Conservation (phyloP, 106 monocot genomes). For the Iris macrosiphon region DNA sequence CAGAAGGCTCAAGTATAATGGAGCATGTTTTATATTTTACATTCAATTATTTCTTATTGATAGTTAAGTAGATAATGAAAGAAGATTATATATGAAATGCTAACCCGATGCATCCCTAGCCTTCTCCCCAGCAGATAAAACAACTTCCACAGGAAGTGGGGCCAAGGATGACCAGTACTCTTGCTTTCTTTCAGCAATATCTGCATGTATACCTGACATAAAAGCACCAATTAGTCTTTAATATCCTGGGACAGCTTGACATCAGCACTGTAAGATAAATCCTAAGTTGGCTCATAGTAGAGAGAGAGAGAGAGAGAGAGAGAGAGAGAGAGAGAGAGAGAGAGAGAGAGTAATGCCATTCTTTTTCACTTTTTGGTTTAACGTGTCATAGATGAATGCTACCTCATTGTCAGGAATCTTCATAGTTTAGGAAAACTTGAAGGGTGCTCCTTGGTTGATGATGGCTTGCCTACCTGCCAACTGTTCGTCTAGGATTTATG, state of each 20-base stretch:
- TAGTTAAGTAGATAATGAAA: background rate
- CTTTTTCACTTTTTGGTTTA: no score
- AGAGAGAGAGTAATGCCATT: no score
- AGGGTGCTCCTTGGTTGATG: no score
- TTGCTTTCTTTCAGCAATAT: constrained; percentile 65
- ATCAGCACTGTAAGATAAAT: background rate
- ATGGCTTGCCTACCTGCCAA: background rate
- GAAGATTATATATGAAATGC: background rate
- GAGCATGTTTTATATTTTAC: background rate
- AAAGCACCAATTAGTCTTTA: background rate
- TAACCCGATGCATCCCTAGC: constrained; percentile 60
- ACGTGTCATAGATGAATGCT: background rate
- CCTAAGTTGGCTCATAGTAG: background rate
- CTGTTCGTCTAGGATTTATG: no score
- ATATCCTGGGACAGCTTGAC: background rate
- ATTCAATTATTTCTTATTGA: background rate
- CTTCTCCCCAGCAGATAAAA: constrained; percentile 69
- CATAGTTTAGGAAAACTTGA: no score
- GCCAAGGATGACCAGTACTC: constrained; percentile 75
- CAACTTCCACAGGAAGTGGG: constrained; percentile 52
- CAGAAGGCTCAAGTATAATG: background rate
- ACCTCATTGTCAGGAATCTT: background rate
- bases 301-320: background rate
- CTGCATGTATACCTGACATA: constrained; percentile 48
- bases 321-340: no score